Conservation (phyloP, 371 early-diverging fungal genomes). For the Blakeslea trispora region DNA sequence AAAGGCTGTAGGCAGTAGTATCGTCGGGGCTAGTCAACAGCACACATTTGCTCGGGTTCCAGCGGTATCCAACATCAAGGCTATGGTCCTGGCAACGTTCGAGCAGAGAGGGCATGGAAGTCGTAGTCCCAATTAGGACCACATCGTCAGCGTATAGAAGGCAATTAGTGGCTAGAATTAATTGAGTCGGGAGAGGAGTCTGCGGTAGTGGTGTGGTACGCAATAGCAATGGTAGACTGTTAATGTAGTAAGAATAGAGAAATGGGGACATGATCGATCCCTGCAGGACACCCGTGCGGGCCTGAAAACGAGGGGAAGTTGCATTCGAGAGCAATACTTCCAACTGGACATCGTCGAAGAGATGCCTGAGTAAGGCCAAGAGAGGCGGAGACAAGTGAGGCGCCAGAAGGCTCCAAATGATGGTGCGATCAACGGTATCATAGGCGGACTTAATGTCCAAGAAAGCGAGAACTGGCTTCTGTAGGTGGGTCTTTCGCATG, state of each 20-base stretch:
- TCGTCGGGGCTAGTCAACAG: not conserved
- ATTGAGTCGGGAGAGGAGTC: not conserved
- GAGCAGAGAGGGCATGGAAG: not conserved
- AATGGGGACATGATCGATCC: constrained; percentile 30
- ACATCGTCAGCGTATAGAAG: constrained; percentile 14
- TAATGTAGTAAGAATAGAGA: constrained; percentile 28
- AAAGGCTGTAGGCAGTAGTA: not conserved
- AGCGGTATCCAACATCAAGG: constrained; percentile 4
- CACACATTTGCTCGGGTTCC: constrained; percentile 14
- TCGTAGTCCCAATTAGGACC: constrained; percentile 1
- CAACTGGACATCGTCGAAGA: constrained; percentile 18
- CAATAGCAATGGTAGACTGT: constrained; percentile 15
- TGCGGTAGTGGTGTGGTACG: not conserved
- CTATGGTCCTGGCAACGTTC: constrained; percentile 9
- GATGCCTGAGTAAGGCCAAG: constrained; percentile 4
- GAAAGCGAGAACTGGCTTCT: constrained; percentile 8
- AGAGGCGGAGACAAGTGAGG: not conserved
- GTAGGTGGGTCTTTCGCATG: not conserved
- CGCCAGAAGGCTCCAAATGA: constrained; percentile 2
- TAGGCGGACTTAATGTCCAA: constrained; percentile 24
- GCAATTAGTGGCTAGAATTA: constrained; percentile 3
- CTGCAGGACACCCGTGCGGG: constrained; percentile 29
- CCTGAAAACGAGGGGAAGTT: constrained; percentile 3
- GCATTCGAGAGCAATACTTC: constrained; percentile 6
- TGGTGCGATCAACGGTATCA: constrained; percentile 18